A percentile compares a stretch with the other conserved stretches of the same genome.
These are phyloP conservation scores for Coniochaeta hoffmannii DNA, from an alignment of 2,329 filamentous ascomycete genomes.

Conservation along the genomic window DNA sequence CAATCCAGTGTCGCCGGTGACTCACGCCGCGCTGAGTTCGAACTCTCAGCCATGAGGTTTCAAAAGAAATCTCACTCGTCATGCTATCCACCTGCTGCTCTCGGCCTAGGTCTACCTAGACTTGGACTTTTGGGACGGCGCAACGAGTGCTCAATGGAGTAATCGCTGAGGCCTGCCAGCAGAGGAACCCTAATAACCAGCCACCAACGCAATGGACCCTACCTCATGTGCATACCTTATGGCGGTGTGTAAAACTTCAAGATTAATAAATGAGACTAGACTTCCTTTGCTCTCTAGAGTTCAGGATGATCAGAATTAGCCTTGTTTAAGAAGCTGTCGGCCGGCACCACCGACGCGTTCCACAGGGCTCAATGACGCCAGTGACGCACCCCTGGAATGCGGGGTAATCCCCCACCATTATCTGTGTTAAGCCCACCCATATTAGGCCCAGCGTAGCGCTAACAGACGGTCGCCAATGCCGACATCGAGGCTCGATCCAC, in stretches of 20 bases:
- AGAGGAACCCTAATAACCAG: too few relatives aligned
- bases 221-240: too few relatives aligned
- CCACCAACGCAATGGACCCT: too few relatives aligned
- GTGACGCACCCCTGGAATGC: not conserved
- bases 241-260: too few relatives aligned
- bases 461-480: not conserved
- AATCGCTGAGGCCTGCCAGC: not conserved
- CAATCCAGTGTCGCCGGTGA: not conserved
- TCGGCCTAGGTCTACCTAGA: not conserved
- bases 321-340: too few relatives aligned
- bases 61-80: not conserved
- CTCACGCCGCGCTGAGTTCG: constrained; percentile 1
- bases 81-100: not conserved
- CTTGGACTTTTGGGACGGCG: too few relatives aligned
- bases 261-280: too few relatives aligned
- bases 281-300: too few relatives aligned
- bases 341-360: too few relatives aligned
- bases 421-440: not conserved
- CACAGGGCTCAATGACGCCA: constrained; percentile 2
- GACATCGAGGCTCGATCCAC: not conserved
- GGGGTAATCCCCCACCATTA: not conserved
- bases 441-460: not conserved
- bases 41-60: not conserved
- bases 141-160: not conserved
- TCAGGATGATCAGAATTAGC: too few relatives aligned